Conservation (phyloP, 805 yeast genomes). For the Komagataella ulmi region DNA sequence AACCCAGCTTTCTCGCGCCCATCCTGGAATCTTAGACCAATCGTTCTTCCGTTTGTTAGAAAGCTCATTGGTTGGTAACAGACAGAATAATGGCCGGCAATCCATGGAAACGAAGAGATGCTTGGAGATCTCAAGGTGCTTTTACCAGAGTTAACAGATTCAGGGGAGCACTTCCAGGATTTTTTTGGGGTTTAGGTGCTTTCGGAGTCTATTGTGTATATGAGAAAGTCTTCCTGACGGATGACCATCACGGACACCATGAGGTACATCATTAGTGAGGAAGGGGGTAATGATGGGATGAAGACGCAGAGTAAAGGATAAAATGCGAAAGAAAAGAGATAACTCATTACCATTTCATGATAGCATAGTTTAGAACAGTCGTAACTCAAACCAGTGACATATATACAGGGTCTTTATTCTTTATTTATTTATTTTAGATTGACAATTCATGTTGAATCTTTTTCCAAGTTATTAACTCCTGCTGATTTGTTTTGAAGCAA, state of each 20-base stretch:
- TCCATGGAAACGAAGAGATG: conserved; percentile 41
- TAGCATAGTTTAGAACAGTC: background rate
- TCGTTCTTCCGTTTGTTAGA: background rate
- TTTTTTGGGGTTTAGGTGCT: conserved; percentile 67
- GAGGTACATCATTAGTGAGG: conserved; percentile 14
- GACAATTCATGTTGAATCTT: background rate
- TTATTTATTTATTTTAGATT: background rate
- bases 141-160: conserved; percentile 60
- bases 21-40: background rate
- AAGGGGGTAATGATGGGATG: background rate
- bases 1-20: background rate
- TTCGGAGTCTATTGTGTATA: conserved; percentile 52
- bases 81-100: background rate
- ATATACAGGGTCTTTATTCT: background rate
- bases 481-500: conserved; percentile 7
- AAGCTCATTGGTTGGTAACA: background rate
- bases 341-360: background rate
- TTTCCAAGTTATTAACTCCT: background rate
- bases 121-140: conserved; percentile 83
- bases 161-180: conserved; percentile 67
- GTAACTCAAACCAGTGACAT: background rate
- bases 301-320: background rate
- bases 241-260: conserved; percentile 10
- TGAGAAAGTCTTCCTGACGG: conserved; percentile 36
- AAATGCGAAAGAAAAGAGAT: background rate